These are phyloP conservation scores for Karstenula rhodostoma DNA, from an alignment of 2,329 filamentous ascomycete species.

Conservation along the genomic window DNA sequence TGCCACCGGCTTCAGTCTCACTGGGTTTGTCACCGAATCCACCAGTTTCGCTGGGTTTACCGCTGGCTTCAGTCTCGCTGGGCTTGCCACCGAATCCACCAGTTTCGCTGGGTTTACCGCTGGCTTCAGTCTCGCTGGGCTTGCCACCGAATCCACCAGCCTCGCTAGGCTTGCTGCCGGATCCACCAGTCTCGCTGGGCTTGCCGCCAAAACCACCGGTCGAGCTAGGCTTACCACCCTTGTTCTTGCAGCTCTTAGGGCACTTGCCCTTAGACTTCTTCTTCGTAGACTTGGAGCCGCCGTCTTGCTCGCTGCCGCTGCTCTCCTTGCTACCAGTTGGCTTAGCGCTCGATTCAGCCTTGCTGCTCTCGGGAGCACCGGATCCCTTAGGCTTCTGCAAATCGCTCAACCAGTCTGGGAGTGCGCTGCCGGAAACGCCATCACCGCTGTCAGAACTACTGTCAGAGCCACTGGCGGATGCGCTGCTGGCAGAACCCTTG, in stretches of 20 bases:
- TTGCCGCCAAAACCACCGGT: neutral
- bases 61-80: neutral
- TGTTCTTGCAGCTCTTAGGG: constrained; percentile 14
- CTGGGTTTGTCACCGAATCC: neutral
- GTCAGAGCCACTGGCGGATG: neutral
- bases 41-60: neutral
- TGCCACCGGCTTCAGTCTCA: neutral
- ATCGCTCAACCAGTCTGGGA: constrained; percentile 24
- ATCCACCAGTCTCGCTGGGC: neutral
- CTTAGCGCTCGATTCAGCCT: neutral
- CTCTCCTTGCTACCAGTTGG: neutral
- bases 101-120: neutral
- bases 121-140: neutral
- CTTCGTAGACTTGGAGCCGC: neutral
- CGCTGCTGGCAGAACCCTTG: no score
- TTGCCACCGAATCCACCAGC: neutral
- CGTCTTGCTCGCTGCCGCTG: neutral
- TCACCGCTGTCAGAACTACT: constrained; percentile 12
- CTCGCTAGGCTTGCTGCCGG: neutral
- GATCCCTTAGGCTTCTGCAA: neutral
- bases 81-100: neutral
- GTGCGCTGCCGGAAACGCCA: neutral
- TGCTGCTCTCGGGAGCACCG: neutral
- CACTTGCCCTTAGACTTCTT: constrained; percentile 21
- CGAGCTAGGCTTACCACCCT: neutral